Conservation (phyloP, 1,284 basidiomycete genomes). For the Pseudozyma hubeiensis region DNA sequence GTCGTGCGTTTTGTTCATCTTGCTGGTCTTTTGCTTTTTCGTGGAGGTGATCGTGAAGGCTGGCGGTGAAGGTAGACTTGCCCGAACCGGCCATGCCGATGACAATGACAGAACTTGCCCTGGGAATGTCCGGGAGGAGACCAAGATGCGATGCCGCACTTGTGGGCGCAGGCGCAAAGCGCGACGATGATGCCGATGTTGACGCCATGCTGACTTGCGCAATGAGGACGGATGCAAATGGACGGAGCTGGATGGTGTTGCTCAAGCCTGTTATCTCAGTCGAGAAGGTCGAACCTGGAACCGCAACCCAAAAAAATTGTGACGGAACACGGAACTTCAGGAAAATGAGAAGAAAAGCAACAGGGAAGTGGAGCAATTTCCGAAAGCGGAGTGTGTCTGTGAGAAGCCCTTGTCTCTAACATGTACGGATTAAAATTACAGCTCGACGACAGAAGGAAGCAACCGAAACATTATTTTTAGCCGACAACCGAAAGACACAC, state of each 20-base stretch:
- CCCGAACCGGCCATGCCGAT: constrained; percentile 91
- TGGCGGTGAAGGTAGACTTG: constrained; percentile 92
- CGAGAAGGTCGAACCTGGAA: too few species aligned
- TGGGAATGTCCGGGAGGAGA: constrained; percentile 54
- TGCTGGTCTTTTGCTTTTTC: constrained; percentile 37
- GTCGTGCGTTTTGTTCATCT: constrained; percentile 15
- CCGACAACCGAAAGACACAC: not conserved
- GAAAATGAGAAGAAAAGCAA: not conserved
- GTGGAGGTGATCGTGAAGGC: constrained; percentile 51
- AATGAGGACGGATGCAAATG: not conserved
- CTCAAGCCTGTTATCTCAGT: too few species aligned
- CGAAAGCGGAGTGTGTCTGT: not conserved
- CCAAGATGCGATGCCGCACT: constrained; percentile 34
- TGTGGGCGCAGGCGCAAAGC: constrained; percentile 6
- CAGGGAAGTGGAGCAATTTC: constrained; percentile 16
- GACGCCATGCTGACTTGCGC: constrained; percentile 18
- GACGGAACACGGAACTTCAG: constrained; percentile 11
- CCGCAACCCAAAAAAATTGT: not conserved
- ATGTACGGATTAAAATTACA: too few species aligned
- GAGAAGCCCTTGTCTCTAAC: not conserved
- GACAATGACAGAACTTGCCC: constrained; percentile 66
- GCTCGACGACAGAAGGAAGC: not conserved
- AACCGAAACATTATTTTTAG: not conserved
- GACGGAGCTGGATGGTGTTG: constrained; percentile 2
- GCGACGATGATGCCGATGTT: constrained; percentile 7